These are phyloP conservation scores for Aspergillus sp. DNA, from an alignment of 2,329 filamentous ascomycete species.

Conservation along the genomic window DNA sequence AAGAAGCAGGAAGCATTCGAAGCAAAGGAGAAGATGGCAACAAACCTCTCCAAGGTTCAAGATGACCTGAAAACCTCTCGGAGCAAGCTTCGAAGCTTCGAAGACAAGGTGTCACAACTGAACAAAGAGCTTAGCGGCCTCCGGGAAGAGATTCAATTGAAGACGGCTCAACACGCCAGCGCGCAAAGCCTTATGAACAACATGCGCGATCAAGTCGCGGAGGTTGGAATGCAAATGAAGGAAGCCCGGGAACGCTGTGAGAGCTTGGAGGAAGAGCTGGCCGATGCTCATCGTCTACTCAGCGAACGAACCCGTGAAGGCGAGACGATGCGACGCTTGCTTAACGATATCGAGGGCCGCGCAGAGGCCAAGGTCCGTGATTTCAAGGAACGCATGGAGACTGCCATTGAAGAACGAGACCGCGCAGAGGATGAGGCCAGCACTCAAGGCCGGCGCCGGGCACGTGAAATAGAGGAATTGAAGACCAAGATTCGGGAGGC, in stretches of 20 bases:
- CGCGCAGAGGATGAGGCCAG: constrained; percentile 86
- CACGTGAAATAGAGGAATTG: constrained; percentile 82
- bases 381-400: constrained; percentile 82
- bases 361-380: constrained; percentile 79
- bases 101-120: constrained; percentile 67
- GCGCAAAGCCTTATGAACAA: constrained; percentile 81
- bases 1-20: constrained; percentile 76
- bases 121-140: constrained; percentile 63
- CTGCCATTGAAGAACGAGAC: constrained; percentile 89
- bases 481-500: constrained; percentile 73
- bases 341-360: constrained; percentile 79
- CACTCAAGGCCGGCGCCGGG: constrained; percentile 67
- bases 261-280: constrained; percentile 84
- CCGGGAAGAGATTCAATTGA: constrained; percentile 77
- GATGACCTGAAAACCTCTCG: constrained; percentile 60
- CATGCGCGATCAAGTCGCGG: constrained; percentile 87
- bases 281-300: constrained; percentile 80
- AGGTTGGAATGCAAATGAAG: constrained; percentile 86
- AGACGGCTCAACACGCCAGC: constrained; percentile 77
- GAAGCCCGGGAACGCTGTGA: constrained; percentile 79
- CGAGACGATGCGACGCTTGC: constrained; percentile 86
- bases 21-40: constrained; percentile 63
- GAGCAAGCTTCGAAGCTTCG: constrained; percentile 64
- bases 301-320: constrained; percentile 84
- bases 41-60: constrained; percentile 66